phyloP scores from a whole-genome alignment of 169 alveolate genomes.

The Perkinsus chesapeaki region DNA sequence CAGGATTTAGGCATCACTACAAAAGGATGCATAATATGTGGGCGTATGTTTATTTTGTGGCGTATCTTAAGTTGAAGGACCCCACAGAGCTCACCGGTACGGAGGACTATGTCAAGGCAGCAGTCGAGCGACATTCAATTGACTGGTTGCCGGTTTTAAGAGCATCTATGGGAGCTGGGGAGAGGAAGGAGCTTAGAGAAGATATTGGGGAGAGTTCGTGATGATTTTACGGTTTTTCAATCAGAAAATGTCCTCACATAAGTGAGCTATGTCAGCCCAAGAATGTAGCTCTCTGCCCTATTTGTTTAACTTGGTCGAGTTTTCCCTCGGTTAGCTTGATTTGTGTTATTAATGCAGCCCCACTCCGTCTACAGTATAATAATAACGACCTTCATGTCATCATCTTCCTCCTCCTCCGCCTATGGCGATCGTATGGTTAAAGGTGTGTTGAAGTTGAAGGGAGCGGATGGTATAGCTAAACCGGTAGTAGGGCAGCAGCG shows the following conservation, averaged over 20 bases:
- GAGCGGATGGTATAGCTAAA: not conserved
- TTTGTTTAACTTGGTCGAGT: too few relatives aligned
- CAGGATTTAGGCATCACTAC: not conserved
- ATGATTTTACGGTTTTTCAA: too few relatives aligned
- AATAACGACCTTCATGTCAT: not conserved
- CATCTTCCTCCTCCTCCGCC: not conserved
- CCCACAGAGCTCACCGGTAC: not conserved
- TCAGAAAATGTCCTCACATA: too few relatives aligned
- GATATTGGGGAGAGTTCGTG: too few relatives aligned
- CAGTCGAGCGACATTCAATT: not conserved
- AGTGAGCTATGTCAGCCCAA: too few relatives aligned
- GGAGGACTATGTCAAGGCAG: not conserved
- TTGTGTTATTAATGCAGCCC: too few relatives aligned
- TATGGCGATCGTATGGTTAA: not conserved
- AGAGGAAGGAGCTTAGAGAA: not conserved
- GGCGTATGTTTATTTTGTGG: not conserved
- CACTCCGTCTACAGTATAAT: not conserved
- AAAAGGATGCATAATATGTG: not conserved
- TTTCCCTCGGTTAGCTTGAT: too few relatives aligned
- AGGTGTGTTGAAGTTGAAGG: not conserved
- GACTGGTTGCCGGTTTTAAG: not conserved
- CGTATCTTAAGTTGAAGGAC: not conserved
- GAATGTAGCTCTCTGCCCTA: too few relatives aligned
- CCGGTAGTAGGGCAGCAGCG: too few relatives aligned
- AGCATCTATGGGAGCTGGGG: not conserved